phyloP scores from a whole-genome alignment of 345 rosid species.

The Eucalyptus fibrosa region DNA sequence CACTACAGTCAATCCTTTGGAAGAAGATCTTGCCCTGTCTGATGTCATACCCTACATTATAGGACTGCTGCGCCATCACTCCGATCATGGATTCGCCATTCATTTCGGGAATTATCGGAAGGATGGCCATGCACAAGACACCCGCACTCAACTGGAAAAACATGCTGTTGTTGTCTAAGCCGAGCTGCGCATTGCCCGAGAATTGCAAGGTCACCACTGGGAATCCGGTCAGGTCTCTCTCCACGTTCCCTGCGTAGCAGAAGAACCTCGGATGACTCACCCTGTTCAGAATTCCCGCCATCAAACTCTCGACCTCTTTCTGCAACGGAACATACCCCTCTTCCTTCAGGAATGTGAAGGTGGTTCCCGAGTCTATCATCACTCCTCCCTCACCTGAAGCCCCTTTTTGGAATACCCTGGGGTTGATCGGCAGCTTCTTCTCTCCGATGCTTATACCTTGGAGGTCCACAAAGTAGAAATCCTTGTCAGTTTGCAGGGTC shows the following conservation, averaged over 20 bases:
- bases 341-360: background rate
- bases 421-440: constrained; percentile 6
- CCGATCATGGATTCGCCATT: constrained; percentile 13
- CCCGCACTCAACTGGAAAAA: constrained; percentile 7
- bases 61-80: constrained; percentile 27
- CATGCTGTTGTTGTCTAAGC: constrained; percentile 19
- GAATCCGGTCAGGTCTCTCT: constrained; percentile 19
- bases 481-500: background rate
- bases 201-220: constrained; percentile 29
- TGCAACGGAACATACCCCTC: background rate
- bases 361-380: background rate
- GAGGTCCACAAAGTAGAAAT: background rate
- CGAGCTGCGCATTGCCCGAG: constrained; percentile 19
- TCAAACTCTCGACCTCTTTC: background rate
- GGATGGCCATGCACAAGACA: constrained; percentile 27
- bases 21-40: constrained; percentile 1
- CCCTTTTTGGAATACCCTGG: background rate
- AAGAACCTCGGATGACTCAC: background rate
- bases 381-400: constrained; percentile 5
- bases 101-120: background rate
- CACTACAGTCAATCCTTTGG: constrained; percentile 27
- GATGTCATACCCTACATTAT: constrained; percentile 27
- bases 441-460: background rate
- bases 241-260: constrained; percentile 21
- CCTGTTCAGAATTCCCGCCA: background rate